Conservation (phyloP, 169 alveolate genomes). For the Toxoplasma gondii region DNA sequence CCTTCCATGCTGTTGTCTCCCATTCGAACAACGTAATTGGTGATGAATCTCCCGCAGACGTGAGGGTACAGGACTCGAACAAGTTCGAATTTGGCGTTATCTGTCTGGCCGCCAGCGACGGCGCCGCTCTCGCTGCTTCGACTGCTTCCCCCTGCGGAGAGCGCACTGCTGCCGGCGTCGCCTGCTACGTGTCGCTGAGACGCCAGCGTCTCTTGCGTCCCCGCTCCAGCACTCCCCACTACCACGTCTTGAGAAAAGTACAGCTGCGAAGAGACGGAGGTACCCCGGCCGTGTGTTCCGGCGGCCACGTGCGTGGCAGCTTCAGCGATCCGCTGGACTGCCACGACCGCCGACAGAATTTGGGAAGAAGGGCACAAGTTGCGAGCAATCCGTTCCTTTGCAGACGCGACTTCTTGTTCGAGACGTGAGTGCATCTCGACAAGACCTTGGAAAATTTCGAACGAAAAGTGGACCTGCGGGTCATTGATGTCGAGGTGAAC, state of each 20-base stretch:
- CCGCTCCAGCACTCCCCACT: neutral
- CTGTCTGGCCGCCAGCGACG: neutral
- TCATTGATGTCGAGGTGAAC: constrained; percentile 36
- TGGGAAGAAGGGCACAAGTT: neutral
- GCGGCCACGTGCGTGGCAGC: neutral
- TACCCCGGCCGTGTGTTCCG: neutral
- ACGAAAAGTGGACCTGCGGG: constrained; percentile 67
- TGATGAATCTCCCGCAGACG: neutral
- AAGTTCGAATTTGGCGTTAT: neutral
- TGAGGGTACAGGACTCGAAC: neutral
- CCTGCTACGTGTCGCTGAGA: neutral
- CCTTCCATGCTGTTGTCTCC: constrained; percentile 64
- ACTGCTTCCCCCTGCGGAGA: neutral
- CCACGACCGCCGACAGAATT: neutral
- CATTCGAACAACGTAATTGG: constrained; percentile 50
- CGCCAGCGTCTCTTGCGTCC: neutral
- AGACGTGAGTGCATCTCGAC: constrained; percentile 61
- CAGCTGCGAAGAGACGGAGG: neutral
- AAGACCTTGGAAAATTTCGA: constrained; percentile 64
- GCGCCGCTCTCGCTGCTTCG: neutral
- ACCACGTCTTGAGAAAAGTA: neutral
- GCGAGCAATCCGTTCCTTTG: neutral
- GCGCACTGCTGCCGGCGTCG: neutral
- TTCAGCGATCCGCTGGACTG: neutral
- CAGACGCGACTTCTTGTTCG: constrained; percentile 38